phyloP scores from a whole-genome alignment of 169 alveolate genomes.

The Plasmodium fragile region DNA sequence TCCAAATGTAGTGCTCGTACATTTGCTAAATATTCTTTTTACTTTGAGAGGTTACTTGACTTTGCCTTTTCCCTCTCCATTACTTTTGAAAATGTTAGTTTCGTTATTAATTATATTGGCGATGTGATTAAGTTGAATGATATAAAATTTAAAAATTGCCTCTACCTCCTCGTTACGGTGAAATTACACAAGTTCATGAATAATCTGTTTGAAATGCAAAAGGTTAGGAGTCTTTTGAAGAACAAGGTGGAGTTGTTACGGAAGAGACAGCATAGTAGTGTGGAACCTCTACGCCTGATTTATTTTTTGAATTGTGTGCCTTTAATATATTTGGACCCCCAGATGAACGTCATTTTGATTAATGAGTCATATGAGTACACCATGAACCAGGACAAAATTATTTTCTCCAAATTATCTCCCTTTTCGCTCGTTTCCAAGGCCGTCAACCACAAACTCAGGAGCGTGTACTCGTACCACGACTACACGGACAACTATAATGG shows the following conservation, averaged over 20 bases:
- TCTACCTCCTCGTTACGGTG: constrained; percentile 35
- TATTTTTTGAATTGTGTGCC: constrained; percentile 53
- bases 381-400: constrained; percentile 28
- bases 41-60: constrained; percentile 55
- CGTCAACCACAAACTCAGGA: constrained; percentile 28
- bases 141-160: constrained; percentile 19
- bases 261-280: not conserved
- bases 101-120: constrained; percentile 49
- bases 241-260: constrained; percentile 15
- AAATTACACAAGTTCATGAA: constrained; percentile 64
- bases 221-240: constrained; percentile 17
- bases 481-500: constrained; percentile 42
- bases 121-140: constrained; percentile 53
- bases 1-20: constrained; percentile 16
- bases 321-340: constrained; percentile 51
- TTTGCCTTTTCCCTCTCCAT: constrained; percentile 47
- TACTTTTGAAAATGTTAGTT: constrained; percentile 26
- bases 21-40: constrained; percentile 67
- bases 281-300: not conserved
- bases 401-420: constrained; percentile 67
- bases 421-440: constrained; percentile 24
- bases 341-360: constrained; percentile 70
- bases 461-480: constrained; percentile 56
- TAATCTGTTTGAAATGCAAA: constrained; percentile 57
- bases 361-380: constrained; percentile 54